phyloP scores from a whole-genome alignment of 2,329 filamentous ascomycete genomes.

The Microsporum ferrugineum region DNA sequence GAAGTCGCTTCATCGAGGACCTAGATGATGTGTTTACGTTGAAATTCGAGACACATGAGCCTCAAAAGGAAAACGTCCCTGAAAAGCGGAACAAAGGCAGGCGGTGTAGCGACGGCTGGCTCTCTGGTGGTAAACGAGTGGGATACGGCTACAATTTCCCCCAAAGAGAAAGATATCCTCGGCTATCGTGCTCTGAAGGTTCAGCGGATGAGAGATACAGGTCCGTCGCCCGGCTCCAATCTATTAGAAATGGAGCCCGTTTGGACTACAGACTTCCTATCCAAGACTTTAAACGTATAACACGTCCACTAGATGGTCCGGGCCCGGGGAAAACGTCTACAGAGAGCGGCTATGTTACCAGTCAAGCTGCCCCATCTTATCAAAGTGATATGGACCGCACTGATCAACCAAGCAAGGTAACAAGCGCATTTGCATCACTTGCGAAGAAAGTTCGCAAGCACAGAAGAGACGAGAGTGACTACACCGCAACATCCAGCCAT shows the following conservation, averaged over 20 bases:
- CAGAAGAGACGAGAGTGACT: not conserved
- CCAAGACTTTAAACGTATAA: not conserved
- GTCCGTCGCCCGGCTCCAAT: not conserved
- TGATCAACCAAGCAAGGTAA: not conserved
- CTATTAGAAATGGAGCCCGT: not conserved
- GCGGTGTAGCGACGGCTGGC: conserved; percentile 29
- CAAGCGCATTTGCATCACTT: not conserved
- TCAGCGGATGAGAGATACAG: not conserved
- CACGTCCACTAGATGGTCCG: not conserved
- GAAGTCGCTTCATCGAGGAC: conserved; percentile 27
- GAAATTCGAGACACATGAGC: not conserved
- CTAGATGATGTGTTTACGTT: conserved; percentile 15
- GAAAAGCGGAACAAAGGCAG: not conserved
- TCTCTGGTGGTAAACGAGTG: conserved; percentile 30
- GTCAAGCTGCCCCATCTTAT: not conserved
- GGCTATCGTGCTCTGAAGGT: not conserved
- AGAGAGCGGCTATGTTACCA: not conserved
- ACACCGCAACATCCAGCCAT: not conserved
- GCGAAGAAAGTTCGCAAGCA: not conserved
- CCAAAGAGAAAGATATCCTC: conserved; percentile 2
- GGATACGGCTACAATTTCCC: conserved; percentile 33
- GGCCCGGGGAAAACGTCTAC: not conserved
- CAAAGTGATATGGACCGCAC: not conserved
- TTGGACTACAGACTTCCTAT: not conserved
- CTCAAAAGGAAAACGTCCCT: not conserved